Percentiles rank a stretch among this genome's conserved stretches.
phyloP scores from a whole-genome alignment of 2,329 filamentous ascomycete species.

The Berkeleyomyces basicola region DNA sequence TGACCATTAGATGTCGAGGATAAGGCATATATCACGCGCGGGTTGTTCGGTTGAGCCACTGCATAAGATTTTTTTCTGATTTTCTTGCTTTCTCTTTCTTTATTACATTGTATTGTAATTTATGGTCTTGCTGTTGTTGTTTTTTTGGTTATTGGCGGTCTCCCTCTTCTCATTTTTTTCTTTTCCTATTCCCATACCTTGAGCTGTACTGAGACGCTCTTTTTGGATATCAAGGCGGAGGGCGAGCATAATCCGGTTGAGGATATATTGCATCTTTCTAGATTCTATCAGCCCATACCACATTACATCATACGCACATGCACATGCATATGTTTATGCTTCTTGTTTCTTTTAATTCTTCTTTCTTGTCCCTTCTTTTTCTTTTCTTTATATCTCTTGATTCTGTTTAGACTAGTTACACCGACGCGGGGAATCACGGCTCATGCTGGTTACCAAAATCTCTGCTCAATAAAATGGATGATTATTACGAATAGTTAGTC shows the following conservation, averaged over 20 bases:
- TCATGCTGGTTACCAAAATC: background rate
- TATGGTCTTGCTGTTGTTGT: background rate
- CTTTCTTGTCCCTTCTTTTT: background rate
- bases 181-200: background rate
- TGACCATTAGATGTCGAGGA: background rate
- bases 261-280: slow-evolving; percentile 2
- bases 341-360: background rate
- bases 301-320: background rate
- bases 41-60: too few species aligned
- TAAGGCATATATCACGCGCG: too few species aligned
- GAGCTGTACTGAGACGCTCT: background rate
- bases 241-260: background rate
- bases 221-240: background rate
- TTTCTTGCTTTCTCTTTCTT: background rate
- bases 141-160: too few species aligned
- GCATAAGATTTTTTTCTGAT: too few species aligned
- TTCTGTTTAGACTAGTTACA: background rate
- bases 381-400: background rate
- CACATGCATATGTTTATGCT: background rate
- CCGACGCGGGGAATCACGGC: background rate
- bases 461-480: too few species aligned
- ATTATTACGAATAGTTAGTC: too few species aligned
- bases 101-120: background rate
- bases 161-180: background rate
- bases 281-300: background rate